These are phyloP conservation scores for Zancudomyces culisetae DNA, from an alignment of 371 early-diverging fungal genomes.

Conservation along the genomic window DNA sequence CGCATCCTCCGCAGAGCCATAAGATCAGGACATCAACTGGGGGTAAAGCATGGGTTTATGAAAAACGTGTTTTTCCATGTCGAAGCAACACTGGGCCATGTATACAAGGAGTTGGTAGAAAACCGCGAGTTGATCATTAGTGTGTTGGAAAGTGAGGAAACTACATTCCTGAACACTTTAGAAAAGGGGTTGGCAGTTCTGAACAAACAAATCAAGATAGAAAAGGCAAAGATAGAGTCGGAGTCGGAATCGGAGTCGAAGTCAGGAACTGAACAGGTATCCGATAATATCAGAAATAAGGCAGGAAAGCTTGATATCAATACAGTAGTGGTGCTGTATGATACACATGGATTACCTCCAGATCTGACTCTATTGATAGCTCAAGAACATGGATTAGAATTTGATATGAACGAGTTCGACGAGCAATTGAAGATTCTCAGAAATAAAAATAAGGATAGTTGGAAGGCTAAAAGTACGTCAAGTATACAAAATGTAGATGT, in stretches of 20 bases:
- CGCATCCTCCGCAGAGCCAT: conserved; percentile 55
- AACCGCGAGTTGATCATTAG: conserved; percentile 31
- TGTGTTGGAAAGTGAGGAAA: conserved; percentile 46
- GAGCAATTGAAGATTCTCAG: too few relatives aligned
- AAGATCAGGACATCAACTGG: conserved; percentile 45
- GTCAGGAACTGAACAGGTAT: too few relatives aligned
- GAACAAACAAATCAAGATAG: conserved; percentile 27
- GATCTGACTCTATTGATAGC: conserved; percentile 52
- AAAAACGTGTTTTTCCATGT: conserved; percentile 38
- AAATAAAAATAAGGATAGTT: too few relatives aligned
- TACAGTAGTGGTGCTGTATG: conserved; percentile 46
- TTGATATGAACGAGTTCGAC: conserved; percentile 40
- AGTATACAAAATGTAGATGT: too few relatives aligned
- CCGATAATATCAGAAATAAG: too few relatives aligned
- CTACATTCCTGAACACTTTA: conserved; percentile 37
- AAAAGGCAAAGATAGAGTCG: neutral
- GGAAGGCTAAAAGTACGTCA: too few relatives aligned
- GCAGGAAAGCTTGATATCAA: conserved; percentile 27
- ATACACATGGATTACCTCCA: conserved; percentile 58
- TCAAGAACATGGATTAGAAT: conserved; percentile 43
- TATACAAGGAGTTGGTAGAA: conserved; percentile 35
- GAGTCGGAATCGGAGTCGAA: too few relatives aligned
- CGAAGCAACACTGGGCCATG: conserved; percentile 27
- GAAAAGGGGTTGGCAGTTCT: conserved; percentile 39
- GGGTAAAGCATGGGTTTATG: conserved; percentile 37